These are phyloP conservation scores for Aspergillus funiculosus DNA, from an alignment of 495 filamentous ascomycete species.

Conservation along the genomic window DNA sequence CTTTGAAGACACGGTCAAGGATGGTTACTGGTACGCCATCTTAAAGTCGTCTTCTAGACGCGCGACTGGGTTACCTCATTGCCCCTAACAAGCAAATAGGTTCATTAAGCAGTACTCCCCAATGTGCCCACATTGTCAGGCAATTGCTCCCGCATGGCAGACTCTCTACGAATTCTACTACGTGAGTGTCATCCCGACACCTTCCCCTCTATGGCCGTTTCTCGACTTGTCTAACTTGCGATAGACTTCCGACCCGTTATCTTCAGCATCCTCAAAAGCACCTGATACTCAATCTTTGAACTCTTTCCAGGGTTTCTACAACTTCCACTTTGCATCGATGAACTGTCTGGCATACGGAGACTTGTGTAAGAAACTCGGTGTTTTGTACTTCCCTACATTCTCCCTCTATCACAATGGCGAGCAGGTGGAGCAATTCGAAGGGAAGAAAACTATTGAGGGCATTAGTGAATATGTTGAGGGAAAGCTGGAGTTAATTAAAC, in stretches of 20 bases:
- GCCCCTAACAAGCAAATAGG: slow-evolving; percentile 38
- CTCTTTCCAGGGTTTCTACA: slow-evolving; percentile 67
- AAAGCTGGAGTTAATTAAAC: slow-evolving; percentile 66
- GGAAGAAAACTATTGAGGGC: slow-evolving; percentile 52
- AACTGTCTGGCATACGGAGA: slow-evolving; percentile 80
- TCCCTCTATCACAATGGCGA: slow-evolving; percentile 79
- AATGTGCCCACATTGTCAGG: slow-evolving; percentile 72
- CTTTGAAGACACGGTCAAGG: slow-evolving; percentile 52
- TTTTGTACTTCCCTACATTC: slow-evolving; percentile 67
- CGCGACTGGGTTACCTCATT: neutral
- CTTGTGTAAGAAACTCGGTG: slow-evolving; percentile 58
- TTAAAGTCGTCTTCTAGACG: no score
- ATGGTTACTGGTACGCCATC: slow-evolving; percentile 56
- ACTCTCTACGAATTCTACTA: slow-evolving; percentile 96
- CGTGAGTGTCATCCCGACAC: slow-evolving; percentile 26
- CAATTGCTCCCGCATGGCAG: slow-evolving; percentile 79
- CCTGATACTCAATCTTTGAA: slow-evolving; percentile 49
- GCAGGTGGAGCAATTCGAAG: slow-evolving; percentile 53
- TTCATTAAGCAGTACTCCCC: slow-evolving; percentile 75
- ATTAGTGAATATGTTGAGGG: slow-evolving; percentile 69
- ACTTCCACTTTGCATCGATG: slow-evolving; percentile 80
- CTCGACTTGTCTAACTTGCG: slow-evolving; percentile 18
- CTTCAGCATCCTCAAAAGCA: slow-evolving; percentile 37
- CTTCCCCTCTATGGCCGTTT: neutral
- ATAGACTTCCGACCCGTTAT: slow-evolving; percentile 69